These are phyloP conservation scores for Phytophthora agathidicida DNA, from an alignment of 352 stramenopile genomes.

Conservation along the genomic window DNA sequence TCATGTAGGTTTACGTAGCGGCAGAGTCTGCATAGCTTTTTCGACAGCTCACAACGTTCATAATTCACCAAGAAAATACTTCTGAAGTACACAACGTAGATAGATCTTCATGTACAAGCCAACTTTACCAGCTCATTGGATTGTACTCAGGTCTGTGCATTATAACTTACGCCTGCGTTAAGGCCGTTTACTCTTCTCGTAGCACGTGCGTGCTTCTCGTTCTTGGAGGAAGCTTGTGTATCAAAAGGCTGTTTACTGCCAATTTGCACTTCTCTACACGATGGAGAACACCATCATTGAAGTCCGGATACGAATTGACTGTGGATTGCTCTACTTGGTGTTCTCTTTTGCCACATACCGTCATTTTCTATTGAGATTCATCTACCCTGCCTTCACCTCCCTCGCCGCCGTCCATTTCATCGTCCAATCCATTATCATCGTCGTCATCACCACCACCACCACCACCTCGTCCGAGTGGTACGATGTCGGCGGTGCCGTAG, in stretches of 20 bases:
- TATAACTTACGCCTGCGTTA: conserved; percentile 15
- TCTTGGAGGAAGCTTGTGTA: background rate
- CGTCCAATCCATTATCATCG: conserved; percentile 33
- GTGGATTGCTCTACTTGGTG: conserved; percentile 4
- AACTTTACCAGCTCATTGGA: background rate
- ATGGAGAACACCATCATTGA: too few species aligned
- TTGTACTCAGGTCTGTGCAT: too few species aligned
- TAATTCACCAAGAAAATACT: conserved; percentile 12
- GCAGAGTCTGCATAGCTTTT: background rate
- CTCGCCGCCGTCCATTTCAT: conserved; percentile 1
- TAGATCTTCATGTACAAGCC: conserved; percentile 8
- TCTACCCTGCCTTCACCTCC: background rate
- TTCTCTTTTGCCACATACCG: background rate
- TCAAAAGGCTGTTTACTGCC: background rate
- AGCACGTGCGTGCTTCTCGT: background rate
- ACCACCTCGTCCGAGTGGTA: conserved; percentile 45
- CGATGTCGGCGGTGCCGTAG: conserved; percentile 74
- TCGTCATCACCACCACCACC: conserved; percentile 27
- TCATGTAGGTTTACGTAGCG: conserved; percentile 55
- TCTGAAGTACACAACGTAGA: conserved; percentile 6
- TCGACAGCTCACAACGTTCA: conserved; percentile 4
- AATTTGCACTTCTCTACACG: background rate
- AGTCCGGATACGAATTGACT: conserved; percentile 1
- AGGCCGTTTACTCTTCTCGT: background rate
- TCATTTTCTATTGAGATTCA: conserved; percentile 7